Base-by-base conservation (phyloP, 371 early-diverging fungal species). In the Mucor saturninus region DNA sequence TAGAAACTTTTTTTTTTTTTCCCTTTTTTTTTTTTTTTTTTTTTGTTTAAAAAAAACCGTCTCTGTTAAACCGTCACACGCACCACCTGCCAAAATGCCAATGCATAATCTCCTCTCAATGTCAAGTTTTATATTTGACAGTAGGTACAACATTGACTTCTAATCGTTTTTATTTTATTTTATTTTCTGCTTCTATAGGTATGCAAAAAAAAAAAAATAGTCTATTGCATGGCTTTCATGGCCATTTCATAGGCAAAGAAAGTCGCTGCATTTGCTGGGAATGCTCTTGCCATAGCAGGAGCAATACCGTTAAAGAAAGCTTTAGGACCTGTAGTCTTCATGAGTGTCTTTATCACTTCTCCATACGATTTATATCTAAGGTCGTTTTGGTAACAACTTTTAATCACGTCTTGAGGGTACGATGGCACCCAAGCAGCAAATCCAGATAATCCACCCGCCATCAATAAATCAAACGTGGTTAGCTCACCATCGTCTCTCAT, bases 221-320 rank as follows among this genome's bases (percentile, higher is more conserved):
- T 35, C 9, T 30, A 50, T 30, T 49, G 28, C 74, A 76, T 71
- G 2, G 72, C 71, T 67, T 87, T 84, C 83, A 89, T 86, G 13
- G 90, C 81, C 89, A 86, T 83, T 71, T 91, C 91, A 64, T 88
- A 92, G 15, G 87, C 90, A 65, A 91, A 84, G 67, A 93, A 92
- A 2, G 93, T 93, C 38, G 91, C 93, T 0, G 93, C 93, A 57
- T 93, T 93, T 28, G 94, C 95, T 45, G 95, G 95, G 85, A 94
- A 93, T 7, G 95, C 95, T 50, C 95, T 76, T 10, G 89, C 83
- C 82, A 95, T 84, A 5, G 95, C 91, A 2, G 95, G 93, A 1
- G 86, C 89, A 67, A 94, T 83, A 28, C 95, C 95, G 43, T 85
- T 83, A 74, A 92, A 88, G 71, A 91, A 89, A 5, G 83, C 81